phyloP scores from a whole-genome alignment of 176 grass and related monocot genomes.

The Poa pratensis region DNA sequence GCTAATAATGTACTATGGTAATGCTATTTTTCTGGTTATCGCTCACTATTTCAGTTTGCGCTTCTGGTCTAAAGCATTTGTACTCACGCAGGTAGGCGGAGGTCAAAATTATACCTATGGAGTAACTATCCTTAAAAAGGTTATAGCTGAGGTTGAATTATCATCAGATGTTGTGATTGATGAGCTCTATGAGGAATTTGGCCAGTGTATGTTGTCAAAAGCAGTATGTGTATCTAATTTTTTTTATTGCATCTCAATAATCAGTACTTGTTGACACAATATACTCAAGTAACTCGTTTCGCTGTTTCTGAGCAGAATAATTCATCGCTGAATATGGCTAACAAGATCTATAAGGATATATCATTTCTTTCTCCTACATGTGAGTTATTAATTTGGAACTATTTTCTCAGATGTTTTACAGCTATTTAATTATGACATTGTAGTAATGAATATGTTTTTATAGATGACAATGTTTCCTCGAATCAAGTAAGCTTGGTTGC shows the following conservation, averaged over 20 bases:
- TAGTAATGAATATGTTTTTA: slow-evolving; percentile 23
- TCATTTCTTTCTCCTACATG: slow-evolving; percentile 74
- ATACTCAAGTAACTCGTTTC: slow-evolving; percentile 19
- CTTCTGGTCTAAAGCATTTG: slow-evolving; percentile 3
- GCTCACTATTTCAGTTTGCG: not conserved
- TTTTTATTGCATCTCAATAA: slow-evolving; percentile 2
- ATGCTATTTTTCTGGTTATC: not conserved
- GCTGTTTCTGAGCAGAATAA: slow-evolving; percentile 46
- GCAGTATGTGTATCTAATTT: slow-evolving; percentile 50
- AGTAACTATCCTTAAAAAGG: slow-evolving; percentile 61
- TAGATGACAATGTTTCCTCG: slow-evolving; percentile 42
- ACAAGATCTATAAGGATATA: slow-evolving; percentile 71
- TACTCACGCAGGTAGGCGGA: slow-evolving; percentile 51
- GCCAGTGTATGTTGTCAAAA: slow-evolving; percentile 54
- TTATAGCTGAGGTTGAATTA: slow-evolving; percentile 71
- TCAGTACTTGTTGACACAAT: not conserved
- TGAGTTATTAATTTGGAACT: slow-evolving; percentile 48
- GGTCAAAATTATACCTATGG: slow-evolving; percentile 52
- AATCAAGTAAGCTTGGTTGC: slow-evolving; percentile 53
- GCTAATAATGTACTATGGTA: not conserved
- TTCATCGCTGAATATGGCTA: slow-evolving; percentile 32
- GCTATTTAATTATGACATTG: slow-evolving; percentile 7
- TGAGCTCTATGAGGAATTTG: slow-evolving; percentile 80
- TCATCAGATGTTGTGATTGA: slow-evolving; percentile 61
- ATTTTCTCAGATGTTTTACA: slow-evolving; percentile 5